Evolutionary conservation across 345 rosid species (phyloP).

Genomic region (Bruguiera gymnorhiza): DNA sequence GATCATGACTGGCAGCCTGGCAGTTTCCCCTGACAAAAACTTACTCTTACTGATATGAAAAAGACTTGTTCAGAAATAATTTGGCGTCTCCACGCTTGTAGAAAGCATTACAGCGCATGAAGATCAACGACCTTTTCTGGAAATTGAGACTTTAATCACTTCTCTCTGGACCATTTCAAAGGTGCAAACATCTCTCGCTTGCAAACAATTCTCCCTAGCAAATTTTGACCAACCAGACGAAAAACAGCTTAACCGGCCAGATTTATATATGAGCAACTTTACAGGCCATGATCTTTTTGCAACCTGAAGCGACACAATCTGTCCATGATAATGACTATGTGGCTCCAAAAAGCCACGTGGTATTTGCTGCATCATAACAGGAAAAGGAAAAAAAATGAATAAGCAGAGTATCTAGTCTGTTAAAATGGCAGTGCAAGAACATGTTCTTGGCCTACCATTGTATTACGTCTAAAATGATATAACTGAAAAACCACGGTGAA

Average conservation of each 20-base stretch:
- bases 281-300: conserved; percentile 5
- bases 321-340: not conserved
- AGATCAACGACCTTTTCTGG: not conserved
- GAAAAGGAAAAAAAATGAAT: not conserved
- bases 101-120: too few relatives aligned
- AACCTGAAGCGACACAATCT: not conserved
- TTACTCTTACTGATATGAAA: too few relatives aligned
- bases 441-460: not conserved
- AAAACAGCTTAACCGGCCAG: not conserved
- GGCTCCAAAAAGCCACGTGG: not conserved
- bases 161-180: conserved; percentile 21
- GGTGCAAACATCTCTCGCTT: conserved; percentile 21
- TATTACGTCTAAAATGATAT: too few relatives aligned
- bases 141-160: conserved; percentile 22
- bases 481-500: not conserved
- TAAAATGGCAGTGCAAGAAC: not conserved
- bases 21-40: too few relatives aligned
- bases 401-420: not conserved
- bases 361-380: not conserved
- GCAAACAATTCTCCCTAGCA: conserved; percentile 16
- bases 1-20: too few relatives aligned
- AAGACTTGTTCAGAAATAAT: too few relatives aligned
- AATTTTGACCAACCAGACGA: conserved; percentile 20
- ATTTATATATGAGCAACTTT: not conserved
- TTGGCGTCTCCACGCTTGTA: too few relatives aligned